Percentiles rank a stretch among this genome's conserved stretches.
These are phyloP conservation scores for Fusarium musae DNA, from an alignment of 2,329 filamentous ascomycete genomes.

Conservation along the genomic window DNA sequence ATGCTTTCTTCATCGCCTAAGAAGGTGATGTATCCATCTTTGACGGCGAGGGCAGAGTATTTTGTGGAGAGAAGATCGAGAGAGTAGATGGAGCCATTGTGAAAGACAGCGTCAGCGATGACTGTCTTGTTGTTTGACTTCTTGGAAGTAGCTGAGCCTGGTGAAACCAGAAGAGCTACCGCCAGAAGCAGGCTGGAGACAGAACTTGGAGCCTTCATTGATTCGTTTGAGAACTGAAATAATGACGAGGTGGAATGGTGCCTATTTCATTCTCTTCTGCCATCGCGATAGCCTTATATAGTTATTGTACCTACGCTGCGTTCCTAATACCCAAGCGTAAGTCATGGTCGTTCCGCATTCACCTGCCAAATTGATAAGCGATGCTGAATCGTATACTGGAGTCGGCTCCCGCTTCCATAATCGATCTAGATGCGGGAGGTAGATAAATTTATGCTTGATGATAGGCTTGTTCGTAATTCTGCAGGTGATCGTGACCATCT, in stretches of 20 bases:
- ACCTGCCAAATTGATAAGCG: background rate
- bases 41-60: background rate
- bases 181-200: background rate
- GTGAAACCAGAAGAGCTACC: background rate
- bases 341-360: too few relatives aligned
- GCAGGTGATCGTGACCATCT: background rate
- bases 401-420: background rate
- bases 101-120: background rate
- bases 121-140: background rate
- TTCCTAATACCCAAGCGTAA: too few relatives aligned
- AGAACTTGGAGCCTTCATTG: background rate
- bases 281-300: background rate
- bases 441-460: background rate
- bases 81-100: background rate
- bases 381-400: too few relatives aligned
- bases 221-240: fast-evolving
- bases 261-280: fast-evolving
- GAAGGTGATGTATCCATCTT: background rate
- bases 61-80: background rate
- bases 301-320: background rate
- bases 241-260: fast-evolving
- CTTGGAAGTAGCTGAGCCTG: background rate
- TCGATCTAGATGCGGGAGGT: background rate
- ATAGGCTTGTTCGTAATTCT: background rate
- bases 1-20: background rate